Percentiles rank a stretch among this genome's conserved stretches.
Evolutionary conservation across 2,329 filamentous ascomycete species (phyloP).

Genomic region (Ophiocordyceps camponoti-saundersi): DNA sequence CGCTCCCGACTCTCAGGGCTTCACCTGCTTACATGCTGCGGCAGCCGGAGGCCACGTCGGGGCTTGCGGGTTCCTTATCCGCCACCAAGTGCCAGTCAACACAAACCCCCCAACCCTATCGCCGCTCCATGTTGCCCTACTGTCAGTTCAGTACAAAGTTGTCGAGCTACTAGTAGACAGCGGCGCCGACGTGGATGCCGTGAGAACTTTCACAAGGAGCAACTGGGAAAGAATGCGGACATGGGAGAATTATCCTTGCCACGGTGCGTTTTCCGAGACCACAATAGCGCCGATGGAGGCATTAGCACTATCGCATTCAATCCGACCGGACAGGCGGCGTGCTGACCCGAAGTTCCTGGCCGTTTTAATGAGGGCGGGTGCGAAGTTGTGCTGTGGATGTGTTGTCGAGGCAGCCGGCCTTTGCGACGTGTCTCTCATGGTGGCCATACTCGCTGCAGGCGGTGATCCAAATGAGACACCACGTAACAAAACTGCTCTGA

Average conservation of each 20-base stretch:
- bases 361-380: not conserved
- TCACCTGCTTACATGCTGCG: not conserved
- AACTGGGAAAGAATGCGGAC: not conserved
- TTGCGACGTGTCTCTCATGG: not conserved
- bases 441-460: not conserved
- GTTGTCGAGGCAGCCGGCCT: not conserved
- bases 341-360: not conserved
- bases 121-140: not conserved
- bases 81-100: not conserved
- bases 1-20: not conserved
- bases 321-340: too few species aligned
- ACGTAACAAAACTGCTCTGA: not conserved
- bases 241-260: not conserved
- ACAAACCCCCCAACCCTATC: not conserved
- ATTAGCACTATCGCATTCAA: not conserved
- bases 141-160: not conserved
- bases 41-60: not conserved
- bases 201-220: not conserved
- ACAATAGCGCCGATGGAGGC: not conserved
- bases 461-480: not conserved
- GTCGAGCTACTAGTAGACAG: not conserved
- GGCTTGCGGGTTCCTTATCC: not conserved
- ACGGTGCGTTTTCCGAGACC: too few species aligned
- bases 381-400: not conserved
- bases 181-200: not conserved